Conservation (phyloP, 2,329 filamentous ascomycete species). For the Pestalotiopsis sp. region DNA sequence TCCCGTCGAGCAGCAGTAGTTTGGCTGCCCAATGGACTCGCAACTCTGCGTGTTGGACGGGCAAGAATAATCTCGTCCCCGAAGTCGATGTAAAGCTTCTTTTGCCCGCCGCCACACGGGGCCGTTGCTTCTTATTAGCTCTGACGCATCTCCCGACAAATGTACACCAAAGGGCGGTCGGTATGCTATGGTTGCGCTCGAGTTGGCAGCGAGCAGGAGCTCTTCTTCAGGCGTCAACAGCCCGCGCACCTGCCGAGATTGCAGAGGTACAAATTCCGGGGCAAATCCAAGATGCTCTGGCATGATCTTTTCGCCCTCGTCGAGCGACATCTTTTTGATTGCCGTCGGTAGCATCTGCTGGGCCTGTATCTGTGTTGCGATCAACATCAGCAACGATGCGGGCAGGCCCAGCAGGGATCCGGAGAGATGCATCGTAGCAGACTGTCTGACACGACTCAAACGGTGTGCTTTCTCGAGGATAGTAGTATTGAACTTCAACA, state of each 20-base stretch:
- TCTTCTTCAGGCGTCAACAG: conserved; percentile 29
- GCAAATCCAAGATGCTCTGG: conserved; percentile 64
- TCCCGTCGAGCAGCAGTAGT: conserved; percentile 72
- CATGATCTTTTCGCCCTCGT: conserved; percentile 75
- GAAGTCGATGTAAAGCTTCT: conserved; percentile 49
- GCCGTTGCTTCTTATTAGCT: conserved; percentile 21
- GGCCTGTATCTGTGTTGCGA: conserved; percentile 40
- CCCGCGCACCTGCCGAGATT: conserved; percentile 33
- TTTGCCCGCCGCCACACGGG: conserved; percentile 45
- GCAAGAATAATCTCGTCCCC: conserved; percentile 65
- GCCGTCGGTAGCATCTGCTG: conserved; percentile 53
- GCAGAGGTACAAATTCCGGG: conserved; percentile 25
- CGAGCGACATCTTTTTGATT: conserved; percentile 71
- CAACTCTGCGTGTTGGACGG: conserved; percentile 69
- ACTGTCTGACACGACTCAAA: not conserved
- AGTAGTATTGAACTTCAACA: not conserved
- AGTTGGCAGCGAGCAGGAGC: conserved; percentile 30
- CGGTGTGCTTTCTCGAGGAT: not conserved
- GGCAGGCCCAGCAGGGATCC: conserved; percentile 41
- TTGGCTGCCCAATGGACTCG: conserved; percentile 62
- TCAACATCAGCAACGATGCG: conserved; percentile 47
- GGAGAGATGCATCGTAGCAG: conserved; percentile 40
- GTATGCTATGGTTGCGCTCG: conserved; percentile 39
- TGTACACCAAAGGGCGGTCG: conserved; percentile 57
- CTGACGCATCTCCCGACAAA: conserved; percentile 24